phyloP scores from a whole-genome alignment of 169 alveolate species.

The Eimeria praecox region DNA sequence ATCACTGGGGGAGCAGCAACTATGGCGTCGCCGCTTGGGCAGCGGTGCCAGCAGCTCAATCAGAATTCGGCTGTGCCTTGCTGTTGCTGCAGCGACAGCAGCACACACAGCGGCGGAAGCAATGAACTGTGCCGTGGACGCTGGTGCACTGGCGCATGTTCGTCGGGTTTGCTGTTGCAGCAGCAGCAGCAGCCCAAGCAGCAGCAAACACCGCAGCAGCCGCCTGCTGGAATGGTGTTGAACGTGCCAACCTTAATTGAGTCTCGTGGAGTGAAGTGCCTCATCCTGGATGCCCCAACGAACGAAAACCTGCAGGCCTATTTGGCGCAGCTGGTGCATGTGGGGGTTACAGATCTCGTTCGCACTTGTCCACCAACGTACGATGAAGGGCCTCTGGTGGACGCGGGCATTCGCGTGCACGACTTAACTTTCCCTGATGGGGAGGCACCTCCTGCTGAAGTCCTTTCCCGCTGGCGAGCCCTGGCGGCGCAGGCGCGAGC shows the following conservation, averaged over 20 bases:
- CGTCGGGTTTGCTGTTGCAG: constrained; percentile 24
- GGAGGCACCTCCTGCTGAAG: constrained; percentile 93
- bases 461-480: constrained; percentile 91
- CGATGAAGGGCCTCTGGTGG: constrained; percentile 86
- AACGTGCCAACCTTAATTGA: constrained; percentile 94
- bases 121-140: constrained; percentile 53
- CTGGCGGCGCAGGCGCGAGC: constrained; percentile 62
- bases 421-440: constrained; percentile 94
- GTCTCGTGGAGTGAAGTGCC: constrained; percentile 90
- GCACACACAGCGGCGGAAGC: constrained; percentile 77
- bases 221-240: constrained; percentile 82
- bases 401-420: constrained; percentile 88
- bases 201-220: constrained; percentile 50
- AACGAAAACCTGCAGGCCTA: constrained; percentile 90
- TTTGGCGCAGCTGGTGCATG: constrained; percentile 89
- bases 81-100: constrained; percentile 77
- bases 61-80: constrained; percentile 31
- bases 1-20: constrained; percentile 21
- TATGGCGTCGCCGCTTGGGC: neutral
- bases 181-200: constrained; percentile 15
- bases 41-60: constrained; percentile 43
- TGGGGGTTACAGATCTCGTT: constrained; percentile 92
- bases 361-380: constrained; percentile 95
- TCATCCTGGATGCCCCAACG: constrained; percentile 94
- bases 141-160: constrained; percentile 51